phyloP scores from a whole-genome alignment of 163 green algal species.

The Volvox carteri region DNA sequence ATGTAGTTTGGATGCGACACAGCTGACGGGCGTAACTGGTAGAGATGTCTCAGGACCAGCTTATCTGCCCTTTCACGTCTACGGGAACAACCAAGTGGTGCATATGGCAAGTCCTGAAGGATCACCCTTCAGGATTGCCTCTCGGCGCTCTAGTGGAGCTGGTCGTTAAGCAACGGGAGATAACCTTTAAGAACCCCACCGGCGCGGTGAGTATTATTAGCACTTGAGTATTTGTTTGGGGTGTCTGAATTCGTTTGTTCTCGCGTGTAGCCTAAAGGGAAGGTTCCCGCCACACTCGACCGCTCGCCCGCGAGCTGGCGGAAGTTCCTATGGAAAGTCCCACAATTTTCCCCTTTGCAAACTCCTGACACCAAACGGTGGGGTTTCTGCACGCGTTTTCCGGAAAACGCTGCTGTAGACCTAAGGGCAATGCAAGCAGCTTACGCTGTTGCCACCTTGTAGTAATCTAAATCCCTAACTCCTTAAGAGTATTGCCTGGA shows the following conservation, averaged over 20 bases:
- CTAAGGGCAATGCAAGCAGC: too few relatives aligned
- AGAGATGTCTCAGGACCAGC: conserved; percentile 36
- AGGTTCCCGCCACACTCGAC: conserved; percentile 7
- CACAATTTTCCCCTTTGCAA: too few relatives aligned
- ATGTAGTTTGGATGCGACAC: neutral
- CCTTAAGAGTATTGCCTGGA: too few relatives aligned
- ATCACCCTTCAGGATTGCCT: conserved; percentile 18
- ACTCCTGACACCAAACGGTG: too few relatives aligned
- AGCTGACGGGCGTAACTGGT: conserved; percentile 8
- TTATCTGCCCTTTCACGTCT: conserved; percentile 25
- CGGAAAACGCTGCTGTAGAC: too few relatives aligned
- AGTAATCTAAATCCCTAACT: too few relatives aligned
- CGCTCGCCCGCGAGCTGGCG: too few relatives aligned
- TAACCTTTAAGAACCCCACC: conserved; percentile 47
- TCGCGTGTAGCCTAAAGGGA: too few relatives aligned
- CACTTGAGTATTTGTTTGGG: neutral
- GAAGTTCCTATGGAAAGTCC: too few relatives aligned
- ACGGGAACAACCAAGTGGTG: conserved; percentile 42
- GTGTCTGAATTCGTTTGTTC: neutral
- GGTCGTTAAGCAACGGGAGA: conserved; percentile 14
- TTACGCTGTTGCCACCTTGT: too few relatives aligned
- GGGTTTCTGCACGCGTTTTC: too few relatives aligned
- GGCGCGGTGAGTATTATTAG: conserved; percentile 25
- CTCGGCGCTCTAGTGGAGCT: conserved; percentile 18
- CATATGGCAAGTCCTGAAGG: conserved; percentile 45